Base-by-base conservation (phyloP, 2,329 filamentous ascomycete genomes). In the Myriosclerotinia curreyana region DNA sequence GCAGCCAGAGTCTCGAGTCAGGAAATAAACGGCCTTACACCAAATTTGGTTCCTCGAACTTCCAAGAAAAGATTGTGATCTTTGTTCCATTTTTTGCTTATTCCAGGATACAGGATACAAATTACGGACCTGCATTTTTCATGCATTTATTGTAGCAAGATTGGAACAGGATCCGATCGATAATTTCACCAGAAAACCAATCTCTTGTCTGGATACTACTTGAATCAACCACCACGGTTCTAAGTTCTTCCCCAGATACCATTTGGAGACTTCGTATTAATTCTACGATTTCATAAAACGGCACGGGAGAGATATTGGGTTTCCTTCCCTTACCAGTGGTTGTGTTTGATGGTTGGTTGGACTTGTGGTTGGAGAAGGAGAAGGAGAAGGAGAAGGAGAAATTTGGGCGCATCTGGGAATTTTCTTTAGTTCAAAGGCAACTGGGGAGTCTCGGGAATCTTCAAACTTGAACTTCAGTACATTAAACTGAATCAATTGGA, bases 71-170 rank as follows among this genome's bases (percentile, higher is more conserved):
- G 55, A 25, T 25, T n/a, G n/a, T 48, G n/a, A 48, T 14, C n/a
- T 48, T 25, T 48, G 55, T 59, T 38, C 55, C 31, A 38, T 59
- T 49, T 59, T 49, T 48, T 48, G 42, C 55, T 59, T 25, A 36
- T 49, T 59, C 31, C 5, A 38, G 17, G 42, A 59, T 20, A 48
- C 31, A 44, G 42, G 42, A 59, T 20, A 48, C 31, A 44, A 28
- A 48, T 48, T 14, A 38, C 12, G 42, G 44, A 36, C n/a, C 31
- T 38, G 42, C 55, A 25, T 58, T 48, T 48, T 20, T 20, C 42
- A 36, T 48, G 55, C 55, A 48, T 25, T 20, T 5, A 20, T 36
- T 0, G 48, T n/a, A 25, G 55, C 28, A 38, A 36, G 15, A 25
- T 48, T 59, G 31, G 9, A 36, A 20, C n/a, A 48, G 42, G 55